Conservation (phyloP, 495 filamentous ascomycete genomes). For the Xylaria curta region DNA sequence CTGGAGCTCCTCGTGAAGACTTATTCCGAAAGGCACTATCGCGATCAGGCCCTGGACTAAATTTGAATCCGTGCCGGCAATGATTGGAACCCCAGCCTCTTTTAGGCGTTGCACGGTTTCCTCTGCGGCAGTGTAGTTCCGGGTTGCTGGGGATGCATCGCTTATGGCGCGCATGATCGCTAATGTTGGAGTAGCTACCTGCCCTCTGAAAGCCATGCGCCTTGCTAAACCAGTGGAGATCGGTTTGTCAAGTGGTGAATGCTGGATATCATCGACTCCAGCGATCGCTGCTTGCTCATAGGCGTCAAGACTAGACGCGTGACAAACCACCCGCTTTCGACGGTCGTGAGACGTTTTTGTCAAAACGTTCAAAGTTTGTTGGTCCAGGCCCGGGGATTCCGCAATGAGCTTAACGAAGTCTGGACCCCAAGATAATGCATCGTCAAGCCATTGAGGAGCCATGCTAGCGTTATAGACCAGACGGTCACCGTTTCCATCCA, state of each 20-base stretch:
- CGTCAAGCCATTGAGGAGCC: constrained; percentile 5
- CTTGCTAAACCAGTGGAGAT: neutral
- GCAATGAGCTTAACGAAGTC: constrained; percentile 22
- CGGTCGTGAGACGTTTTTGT: constrained; percentile 18
- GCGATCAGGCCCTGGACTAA: constrained; percentile 8
- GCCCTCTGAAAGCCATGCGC: constrained; percentile 3
- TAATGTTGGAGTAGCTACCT: constrained; percentile 10
- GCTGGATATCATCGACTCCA: constrained; percentile 10
- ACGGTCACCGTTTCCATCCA: neutral
- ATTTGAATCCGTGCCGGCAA: constrained; percentile 16
- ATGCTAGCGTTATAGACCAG: constrained; percentile 9
- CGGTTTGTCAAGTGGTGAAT: constrained; percentile 1
- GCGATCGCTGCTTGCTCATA: constrained; percentile 2
- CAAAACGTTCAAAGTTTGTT: constrained; percentile 11
- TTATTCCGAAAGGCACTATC: constrained; percentile 15
- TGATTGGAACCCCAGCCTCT: constrained; percentile 12
- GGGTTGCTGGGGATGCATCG: constrained; percentile 1
- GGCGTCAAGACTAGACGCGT: neutral
- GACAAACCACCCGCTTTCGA: constrained; percentile 5
- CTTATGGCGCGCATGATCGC: constrained; percentile 12
- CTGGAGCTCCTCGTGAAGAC: constrained; percentile 16
- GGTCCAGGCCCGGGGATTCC: constrained; percentile 14
- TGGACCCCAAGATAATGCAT: constrained; percentile 14
- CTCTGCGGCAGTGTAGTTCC: constrained; percentile 13
- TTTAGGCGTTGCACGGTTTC: constrained; percentile 13